A percentile compares a stretch with the other conserved stretches of the same genome.
These are phyloP conservation scores for Magnaporthiopsis poae DNA, from an alignment of 2,329 filamentous ascomycete species.

Conservation along the genomic window DNA sequence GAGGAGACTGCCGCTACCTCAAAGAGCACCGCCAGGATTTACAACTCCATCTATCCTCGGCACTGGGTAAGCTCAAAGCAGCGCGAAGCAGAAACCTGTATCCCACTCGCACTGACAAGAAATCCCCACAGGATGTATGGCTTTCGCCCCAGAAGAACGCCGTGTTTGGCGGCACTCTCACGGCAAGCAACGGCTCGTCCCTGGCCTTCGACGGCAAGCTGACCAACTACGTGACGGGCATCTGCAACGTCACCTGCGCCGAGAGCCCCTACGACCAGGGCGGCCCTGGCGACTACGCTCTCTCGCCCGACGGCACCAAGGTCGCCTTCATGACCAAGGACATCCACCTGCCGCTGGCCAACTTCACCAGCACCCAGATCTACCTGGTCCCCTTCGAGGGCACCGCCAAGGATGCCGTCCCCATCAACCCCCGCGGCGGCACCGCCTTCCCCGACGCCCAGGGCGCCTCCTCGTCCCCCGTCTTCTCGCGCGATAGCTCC, in stretches of 20 bases:
- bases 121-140: constrained; percentile 34
- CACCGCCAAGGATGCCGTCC: constrained; percentile 19
- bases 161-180: constrained; percentile 49
- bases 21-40: constrained; percentile 42
- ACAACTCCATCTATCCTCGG: constrained; percentile 46
- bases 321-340: constrained; percentile 50
- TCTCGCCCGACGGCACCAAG: constrained; percentile 32
- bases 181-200: constrained; percentile 18
- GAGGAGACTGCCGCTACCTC: constrained; percentile 35
- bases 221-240: constrained; percentile 26
- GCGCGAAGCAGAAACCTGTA: not conserved
- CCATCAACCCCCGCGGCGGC: constrained; percentile 24
- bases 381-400: constrained; percentile 25
- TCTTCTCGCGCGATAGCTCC: constrained; percentile 48
- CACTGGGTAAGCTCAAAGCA: constrained; percentile 37
- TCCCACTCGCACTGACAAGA: not conserved
- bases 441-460: constrained; percentile 21
- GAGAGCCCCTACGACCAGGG: constrained; percentile 41
- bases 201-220: constrained; percentile 19
- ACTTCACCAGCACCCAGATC: constrained; percentile 35
- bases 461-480: constrained; percentile 25
- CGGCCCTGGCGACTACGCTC: constrained; percentile 51
- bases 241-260: constrained; percentile 23
- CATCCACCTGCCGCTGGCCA: constrained; percentile 41
- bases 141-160: constrained; percentile 45